Percentiles rank a stretch among this genome's conserved stretches.
Evolutionary conservation across 2,329 filamentous ascomycete genomes (phyloP).

Genomic region (Chaetothyriales sp.): DNA sequence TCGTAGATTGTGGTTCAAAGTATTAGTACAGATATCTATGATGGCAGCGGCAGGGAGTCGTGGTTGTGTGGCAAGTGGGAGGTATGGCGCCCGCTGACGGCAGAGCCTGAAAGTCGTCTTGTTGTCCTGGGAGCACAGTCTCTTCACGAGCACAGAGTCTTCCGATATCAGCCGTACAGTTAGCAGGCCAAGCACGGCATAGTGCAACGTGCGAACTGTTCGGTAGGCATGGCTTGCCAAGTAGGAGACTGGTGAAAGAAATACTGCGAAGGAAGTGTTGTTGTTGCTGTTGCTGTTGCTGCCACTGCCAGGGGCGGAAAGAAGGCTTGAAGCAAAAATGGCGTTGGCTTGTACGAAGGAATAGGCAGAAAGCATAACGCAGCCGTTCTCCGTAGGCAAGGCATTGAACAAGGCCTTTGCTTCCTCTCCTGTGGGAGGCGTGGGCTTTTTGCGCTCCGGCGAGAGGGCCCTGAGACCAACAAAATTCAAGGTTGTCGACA

Average conservation of each 20-base stretch:
- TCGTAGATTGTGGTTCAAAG: conserved; percentile 84
- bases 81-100: conserved; percentile 72
- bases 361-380: conserved; percentile 72
- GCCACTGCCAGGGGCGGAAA: conserved; percentile 36
- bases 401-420: conserved; percentile 67
- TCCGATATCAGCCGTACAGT: conserved; percentile 77
- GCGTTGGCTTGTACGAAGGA: conserved; percentile 94
- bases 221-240: conserved; percentile 86
- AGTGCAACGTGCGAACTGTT: conserved; percentile 61
- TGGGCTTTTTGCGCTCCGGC: conserved; percentile 49
- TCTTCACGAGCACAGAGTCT: conserved; percentile 67
- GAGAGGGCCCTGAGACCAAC: conserved; percentile 70
- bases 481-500: conserved; percentile 67
- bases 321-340: conserved; percentile 75
- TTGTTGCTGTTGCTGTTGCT: conserved; percentile 42
- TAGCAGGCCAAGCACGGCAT: conserved; percentile 74
- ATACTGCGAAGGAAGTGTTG: conserved; percentile 64
- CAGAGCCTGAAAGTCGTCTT: conserved; percentile 67
- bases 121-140: conserved; percentile 66
- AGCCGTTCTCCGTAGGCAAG: conserved; percentile 66
- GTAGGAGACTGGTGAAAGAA: conserved; percentile 82
- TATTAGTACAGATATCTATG: conserved; percentile 77
- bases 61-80: conserved; percentile 61
- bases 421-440: conserved; percentile 56
- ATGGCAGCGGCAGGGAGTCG: conserved; percentile 62